Evolutionary conservation across 1,284 basidiomycete genomes (phyloP), one percentile per base, ranked within the genome.

Genomic region (Vanrija sp.): DNA sequence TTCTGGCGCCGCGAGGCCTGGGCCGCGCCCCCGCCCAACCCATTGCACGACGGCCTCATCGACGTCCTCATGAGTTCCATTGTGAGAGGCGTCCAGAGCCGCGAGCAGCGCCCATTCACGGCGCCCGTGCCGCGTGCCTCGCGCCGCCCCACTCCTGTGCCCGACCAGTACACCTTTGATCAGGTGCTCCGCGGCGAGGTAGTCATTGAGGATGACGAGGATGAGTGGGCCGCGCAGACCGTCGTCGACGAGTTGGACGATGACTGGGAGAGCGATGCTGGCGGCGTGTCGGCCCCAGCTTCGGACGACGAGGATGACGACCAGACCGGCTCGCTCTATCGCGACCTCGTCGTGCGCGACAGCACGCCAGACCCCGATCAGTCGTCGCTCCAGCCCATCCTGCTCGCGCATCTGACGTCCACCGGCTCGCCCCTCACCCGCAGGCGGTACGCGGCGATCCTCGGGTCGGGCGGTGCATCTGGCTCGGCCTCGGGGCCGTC

Each of bases 351-450:
- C n/a, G 37, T 67, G 41, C 36, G 51, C 10, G 59, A 57, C 15
- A 46, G 55, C 6, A 24, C 27, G 10, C 54, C 49, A 15, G 53
- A 45, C 15, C 53, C 43, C 9, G 61, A 63, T 42, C 37, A 41
- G 19, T 42, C 46, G 12, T 41, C 57, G 3, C 48, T 73, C 1
- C 73, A 73, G 56, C 69, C 70, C 3, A 68, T 76, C 41, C 58
- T 76, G 5, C 62, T 76, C 3, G 73, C 73, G 15, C 75, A 75
- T 53, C 54, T 76, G 24, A 72, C 72, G 1, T 66, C 69, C 0
- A 47, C 53, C 2, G 15, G 51, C 4, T 62, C 60, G 7, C 73
- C 74, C 0, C 58, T 76, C 24, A 76, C 75, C 16, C 65, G 75
- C 19, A 54, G 67, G 16, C 65, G 68, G 7, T 76, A 73, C 57